A percentile compares a stretch with the other conserved stretches of the same genome.
Evolutionary conservation across 352 stramenopile genomes (phyloP).

Genomic region (Peronosclerospora sorghi): DNA sequence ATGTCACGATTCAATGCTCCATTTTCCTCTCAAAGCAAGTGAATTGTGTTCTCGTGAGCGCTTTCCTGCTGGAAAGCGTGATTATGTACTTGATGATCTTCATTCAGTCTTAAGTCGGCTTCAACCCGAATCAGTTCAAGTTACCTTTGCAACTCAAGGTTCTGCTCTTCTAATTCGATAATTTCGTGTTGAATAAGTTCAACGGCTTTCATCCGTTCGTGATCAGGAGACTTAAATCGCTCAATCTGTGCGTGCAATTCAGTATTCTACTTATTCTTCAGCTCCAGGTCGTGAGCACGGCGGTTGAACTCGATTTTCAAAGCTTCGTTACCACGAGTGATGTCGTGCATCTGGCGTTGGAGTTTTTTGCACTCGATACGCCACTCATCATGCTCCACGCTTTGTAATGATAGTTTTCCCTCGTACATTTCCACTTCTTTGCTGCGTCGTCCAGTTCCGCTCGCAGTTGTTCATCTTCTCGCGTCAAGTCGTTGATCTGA

Average conservation of each 20-base stretch:
- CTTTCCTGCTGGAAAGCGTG: constrained; percentile 35
- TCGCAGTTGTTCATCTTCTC: constrained; percentile 48
- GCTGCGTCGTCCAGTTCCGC: constrained; percentile 32
- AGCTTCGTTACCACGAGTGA: constrained; percentile 28
- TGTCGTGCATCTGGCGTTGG: constrained; percentile 23
- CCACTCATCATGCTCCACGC: constrained; percentile 39
- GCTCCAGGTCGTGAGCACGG: constrained; percentile 36
- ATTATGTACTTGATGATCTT: constrained; percentile 33
- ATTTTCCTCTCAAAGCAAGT: constrained; percentile 45
- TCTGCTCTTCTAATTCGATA: constrained; percentile 51
- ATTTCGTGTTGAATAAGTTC: constrained; percentile 43
- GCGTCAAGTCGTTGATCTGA: constrained; percentile 34
- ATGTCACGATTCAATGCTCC: constrained; percentile 47
- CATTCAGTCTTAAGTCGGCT: constrained; percentile 29
- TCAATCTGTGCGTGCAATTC: constrained; percentile 42
- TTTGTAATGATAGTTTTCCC: constrained; percentile 15
- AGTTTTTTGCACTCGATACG: constrained; percentile 38
- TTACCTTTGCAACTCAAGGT: constrained; percentile 30
- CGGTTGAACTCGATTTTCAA: constrained; percentile 47
- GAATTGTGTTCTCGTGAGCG: constrained; percentile 36
- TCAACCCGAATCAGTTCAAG: constrained; percentile 33
- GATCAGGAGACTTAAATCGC: constrained; percentile 40
- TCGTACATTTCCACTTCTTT: constrained; percentile 25
- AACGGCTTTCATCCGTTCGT: constrained; percentile 39
- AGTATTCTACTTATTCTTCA: constrained; percentile 35